phyloP scores from a whole-genome alignment of 2,329 filamentous ascomycete species.

The Calonectria naviculata region DNA sequence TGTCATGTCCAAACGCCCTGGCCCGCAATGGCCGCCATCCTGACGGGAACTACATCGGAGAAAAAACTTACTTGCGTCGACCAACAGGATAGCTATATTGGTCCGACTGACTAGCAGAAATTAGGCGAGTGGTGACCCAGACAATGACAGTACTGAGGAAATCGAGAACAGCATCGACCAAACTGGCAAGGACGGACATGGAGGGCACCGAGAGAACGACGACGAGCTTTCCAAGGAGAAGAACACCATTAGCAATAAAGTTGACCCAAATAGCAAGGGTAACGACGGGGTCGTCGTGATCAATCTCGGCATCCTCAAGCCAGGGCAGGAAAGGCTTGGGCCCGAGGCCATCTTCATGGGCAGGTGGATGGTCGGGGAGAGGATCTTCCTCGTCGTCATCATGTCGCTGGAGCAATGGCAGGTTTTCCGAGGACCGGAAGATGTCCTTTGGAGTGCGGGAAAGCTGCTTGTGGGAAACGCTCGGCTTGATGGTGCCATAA shows the following conservation, averaged over 20 bases:
- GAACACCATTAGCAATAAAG: slow-evolving; percentile 78
- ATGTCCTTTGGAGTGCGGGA: slow-evolving; percentile 88
- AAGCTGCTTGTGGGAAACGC: slow-evolving; percentile 58
- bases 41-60: background rate
- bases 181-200: slow-evolving; percentile 81
- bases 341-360: slow-evolving; percentile 44
- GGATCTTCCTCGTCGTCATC: slow-evolving; percentile 56
- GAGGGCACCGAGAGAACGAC: slow-evolving; percentile 84
- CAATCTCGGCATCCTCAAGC: slow-evolving; percentile 77
- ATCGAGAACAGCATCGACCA: slow-evolving; percentile 84
- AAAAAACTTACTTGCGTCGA: slow-evolving; percentile 61
- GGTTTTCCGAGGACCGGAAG: slow-evolving; percentile 79
- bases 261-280: slow-evolving; percentile 91
- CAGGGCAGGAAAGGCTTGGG: slow-evolving; percentile 72
- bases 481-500: slow-evolving; percentile 46
- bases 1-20: background rate
- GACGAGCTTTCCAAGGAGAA: slow-evolving; percentile 80
- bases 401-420: slow-evolving; percentile 68
- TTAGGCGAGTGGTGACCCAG: slow-evolving; percentile 80
- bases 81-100: slow-evolving; percentile 84
- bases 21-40: background rate
- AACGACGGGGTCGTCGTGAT: slow-evolving; percentile 80
- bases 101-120: slow-evolving; percentile 73
- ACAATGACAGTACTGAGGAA: slow-evolving; percentile 86
- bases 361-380: slow-evolving; percentile 31